Percentiles rank a stretch among this genome's conserved stretches.
phyloP scores from a whole-genome alignment of 2,329 filamentous ascomycete genomes.

The Lachnellula willkommii region DNA sequence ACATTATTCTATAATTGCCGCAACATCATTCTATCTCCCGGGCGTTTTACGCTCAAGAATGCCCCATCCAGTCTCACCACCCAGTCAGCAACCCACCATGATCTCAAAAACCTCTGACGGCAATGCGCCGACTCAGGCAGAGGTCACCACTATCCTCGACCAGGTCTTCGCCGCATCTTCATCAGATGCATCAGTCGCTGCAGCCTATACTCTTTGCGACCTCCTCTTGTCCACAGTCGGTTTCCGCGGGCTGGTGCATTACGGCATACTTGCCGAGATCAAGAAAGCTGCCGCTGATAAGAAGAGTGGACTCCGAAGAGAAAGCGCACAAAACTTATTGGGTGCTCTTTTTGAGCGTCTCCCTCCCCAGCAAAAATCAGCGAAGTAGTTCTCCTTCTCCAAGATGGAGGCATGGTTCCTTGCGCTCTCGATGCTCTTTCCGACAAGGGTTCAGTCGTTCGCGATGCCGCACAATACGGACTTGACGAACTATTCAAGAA shows the following conservation, averaged over 20 bases:
- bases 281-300: slow-evolving; percentile 84
- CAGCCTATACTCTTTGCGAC: slow-evolving; percentile 59
- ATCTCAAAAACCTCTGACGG: slow-evolving; percentile 41
- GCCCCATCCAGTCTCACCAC: slow-evolving; percentile 41
- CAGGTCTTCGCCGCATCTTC: slow-evolving; percentile 58
- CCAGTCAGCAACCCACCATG: slow-evolving; percentile 39
- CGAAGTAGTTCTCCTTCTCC: slow-evolving; percentile 76
- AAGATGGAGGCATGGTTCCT: slow-evolving; percentile 68
- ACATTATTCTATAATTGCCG: neutral
- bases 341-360: slow-evolving; percentile 92
- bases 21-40: slow-evolving; percentile 10
- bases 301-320: slow-evolving; percentile 79
- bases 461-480: slow-evolving; percentile 89
- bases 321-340: slow-evolving; percentile 91
- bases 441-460: slow-evolving; percentile 84
- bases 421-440: slow-evolving; percentile 77
- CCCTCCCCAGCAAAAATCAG: slow-evolving; percentile 67
- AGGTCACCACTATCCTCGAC: slow-evolving; percentile 59
- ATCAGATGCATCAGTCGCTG: slow-evolving; percentile 53
- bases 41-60: slow-evolving; percentile 34
- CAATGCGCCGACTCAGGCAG: slow-evolving; percentile 53
- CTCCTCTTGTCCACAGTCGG: slow-evolving; percentile 61
- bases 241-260: slow-evolving; percentile 55
- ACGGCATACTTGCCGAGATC: slow-evolving; percentile 57
- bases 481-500: slow-evolving; percentile 81